Evolutionary conservation across 495 filamentous ascomycete genomes (phyloP), one percentile per base, ranked within the genome.

Genomic region (Halenospora varia): DNA sequence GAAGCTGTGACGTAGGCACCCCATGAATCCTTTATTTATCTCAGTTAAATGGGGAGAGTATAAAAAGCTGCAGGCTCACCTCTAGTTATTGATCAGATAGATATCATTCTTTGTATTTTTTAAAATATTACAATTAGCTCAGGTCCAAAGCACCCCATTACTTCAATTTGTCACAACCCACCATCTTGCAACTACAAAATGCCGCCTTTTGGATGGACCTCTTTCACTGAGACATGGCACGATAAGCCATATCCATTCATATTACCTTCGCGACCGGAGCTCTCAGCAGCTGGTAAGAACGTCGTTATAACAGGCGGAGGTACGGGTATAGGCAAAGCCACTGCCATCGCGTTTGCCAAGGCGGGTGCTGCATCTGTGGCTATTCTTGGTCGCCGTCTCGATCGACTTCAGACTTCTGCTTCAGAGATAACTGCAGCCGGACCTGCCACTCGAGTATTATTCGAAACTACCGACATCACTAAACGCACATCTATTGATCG

Each of bases 251-350:
- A 82, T 59, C 47, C 70, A 10, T 62, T 68, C 41, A 77, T 82
- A 53, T 67, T 64, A 10, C 74, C 76, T 1, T 41, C 64, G 2
- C 66, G 68, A 0, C 66, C 73, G 0, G 70, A 77, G 53, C 63
- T 80, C n/a, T 70, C 66, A 24, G 60, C 67, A n/a, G 56, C 58
- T 2, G 71, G 71, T 10, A 79, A 77, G 56, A 70, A 55, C n/a
- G 66, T 81, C 11, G 61, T 80, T 47, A 68, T 82, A 18, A 76
- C 77, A 6, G 79, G 79, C n/a, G 78, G 64, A 50, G 71, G 67
- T 1, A 55, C 65, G 10, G 72, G 72, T 11, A 68, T 75, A 51
- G 71, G 72, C 29, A 41, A 46, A 4, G 59, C 53, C 18, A 69
- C 68, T 11, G 65, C 70, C 47, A 49, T 49, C n/a, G 47, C n/a